Conservation (phyloP, 305 asterid species). For the Withania somnifera region DNA sequence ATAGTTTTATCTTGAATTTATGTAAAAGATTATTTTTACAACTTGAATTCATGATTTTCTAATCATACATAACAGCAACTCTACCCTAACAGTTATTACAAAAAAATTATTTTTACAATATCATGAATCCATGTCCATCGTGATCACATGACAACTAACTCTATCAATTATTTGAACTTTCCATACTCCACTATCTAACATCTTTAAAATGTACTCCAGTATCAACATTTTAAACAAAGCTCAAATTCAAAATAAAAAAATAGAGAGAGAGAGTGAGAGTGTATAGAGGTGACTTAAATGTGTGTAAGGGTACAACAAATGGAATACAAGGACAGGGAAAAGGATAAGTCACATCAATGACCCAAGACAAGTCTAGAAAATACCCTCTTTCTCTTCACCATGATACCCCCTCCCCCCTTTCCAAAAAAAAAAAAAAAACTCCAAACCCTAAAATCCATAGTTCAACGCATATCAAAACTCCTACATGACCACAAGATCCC, state of each 20-base stretch:
- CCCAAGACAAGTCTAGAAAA: slow-evolving; percentile 3
- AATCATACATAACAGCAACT: too few species aligned
- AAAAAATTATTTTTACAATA: too few species aligned
- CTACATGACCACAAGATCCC: not conserved
- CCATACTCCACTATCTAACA: too few species aligned
- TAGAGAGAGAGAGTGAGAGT: not conserved
- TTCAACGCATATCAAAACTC: not conserved
- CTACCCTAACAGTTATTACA: too few species aligned
- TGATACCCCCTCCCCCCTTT: not conserved
- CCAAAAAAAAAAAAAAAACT: too few species aligned
- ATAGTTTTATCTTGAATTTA: too few species aligned
- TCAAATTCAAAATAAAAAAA: not conserved
- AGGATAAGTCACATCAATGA: not conserved
- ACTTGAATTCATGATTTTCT: too few species aligned
- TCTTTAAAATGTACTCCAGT: not conserved
- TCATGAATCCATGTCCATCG: too few species aligned
- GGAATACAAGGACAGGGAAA: not conserved
- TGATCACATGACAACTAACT: too few species aligned
- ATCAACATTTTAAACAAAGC: not conserved
- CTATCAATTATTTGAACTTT: too few species aligned
- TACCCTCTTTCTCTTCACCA: not conserved
- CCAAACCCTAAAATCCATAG: not conserved
- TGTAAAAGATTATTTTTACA: too few species aligned
- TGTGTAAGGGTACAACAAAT: not conserved
- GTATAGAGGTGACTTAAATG: not conserved